phyloP scores from a whole-genome alignment of 148 eudicot genomes.

The Chenopodium formosanum region DNA sequence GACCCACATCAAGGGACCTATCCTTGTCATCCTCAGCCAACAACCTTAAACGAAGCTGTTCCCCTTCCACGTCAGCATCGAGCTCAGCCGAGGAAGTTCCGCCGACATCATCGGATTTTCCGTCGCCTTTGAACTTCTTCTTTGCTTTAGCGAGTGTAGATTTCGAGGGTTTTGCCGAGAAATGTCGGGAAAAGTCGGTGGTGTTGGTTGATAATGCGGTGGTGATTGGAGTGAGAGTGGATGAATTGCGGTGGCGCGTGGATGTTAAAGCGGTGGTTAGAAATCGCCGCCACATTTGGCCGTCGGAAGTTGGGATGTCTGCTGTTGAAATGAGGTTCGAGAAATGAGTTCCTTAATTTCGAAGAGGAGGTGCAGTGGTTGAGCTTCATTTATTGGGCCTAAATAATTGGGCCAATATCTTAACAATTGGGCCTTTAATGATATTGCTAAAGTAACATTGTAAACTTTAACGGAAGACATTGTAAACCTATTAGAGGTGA shows the following conservation, averaged over 20 bases:
- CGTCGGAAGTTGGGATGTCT: constrained; percentile 4
- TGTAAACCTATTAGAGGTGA: too few relatives aligned
- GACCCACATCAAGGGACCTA: constrained; percentile 78
- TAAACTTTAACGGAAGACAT: too few relatives aligned
- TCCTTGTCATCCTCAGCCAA: constrained; percentile 65
- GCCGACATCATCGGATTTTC: constrained; percentile 31
- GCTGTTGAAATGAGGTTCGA: background rate
- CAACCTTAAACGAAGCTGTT: constrained; percentile 36
- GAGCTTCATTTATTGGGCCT: background rate
- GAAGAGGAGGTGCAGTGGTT: background rate
- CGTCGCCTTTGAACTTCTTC: constrained; percentile 30
- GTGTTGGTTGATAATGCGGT: constrained; percentile 1
- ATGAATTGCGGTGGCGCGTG: constrained; percentile 16
- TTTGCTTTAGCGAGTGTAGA: constrained; percentile 30
- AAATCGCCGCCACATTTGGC: constrained; percentile 58
- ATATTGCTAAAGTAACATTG: too few relatives aligned
- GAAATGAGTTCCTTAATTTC: background rate
- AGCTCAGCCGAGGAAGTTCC: constrained; percentile 30
- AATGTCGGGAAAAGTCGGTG: constrained; percentile 17
- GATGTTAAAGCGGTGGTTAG: constrained; percentile 39
- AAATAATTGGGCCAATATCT: too few relatives aligned
- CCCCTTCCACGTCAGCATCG: constrained; percentile 34
- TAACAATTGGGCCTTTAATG: background rate
- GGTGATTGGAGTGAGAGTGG: background rate
- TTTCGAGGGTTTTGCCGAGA: constrained; percentile 43